Percentiles rank a stretch among this genome's conserved stretches.
Evolutionary conservation across 2,329 filamentous ascomycete genomes (phyloP).

Genomic region (Beauveria rudraprayagi): DNA sequence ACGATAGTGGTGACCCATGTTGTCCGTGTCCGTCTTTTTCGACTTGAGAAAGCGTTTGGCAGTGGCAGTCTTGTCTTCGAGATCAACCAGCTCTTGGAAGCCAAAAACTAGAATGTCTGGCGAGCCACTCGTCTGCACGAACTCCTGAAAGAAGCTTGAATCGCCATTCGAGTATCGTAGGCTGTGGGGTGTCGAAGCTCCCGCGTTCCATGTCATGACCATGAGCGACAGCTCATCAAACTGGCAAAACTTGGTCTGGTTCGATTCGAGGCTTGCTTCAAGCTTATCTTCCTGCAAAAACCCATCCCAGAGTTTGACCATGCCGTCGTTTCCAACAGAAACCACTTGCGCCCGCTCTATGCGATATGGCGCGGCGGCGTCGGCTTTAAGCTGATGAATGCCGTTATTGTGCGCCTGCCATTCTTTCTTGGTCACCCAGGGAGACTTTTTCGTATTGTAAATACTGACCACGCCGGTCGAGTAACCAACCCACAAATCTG

Average conservation of each 20-base stretch:
- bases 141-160: conserved; percentile 68
- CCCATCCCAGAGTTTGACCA: conserved; percentile 82
- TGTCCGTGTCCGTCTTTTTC: conserved; percentile 78
- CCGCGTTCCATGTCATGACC: conserved; percentile 94
- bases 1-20: conserved; percentile 95
- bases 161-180: conserved; percentile 64
- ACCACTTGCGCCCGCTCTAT: conserved; percentile 77
- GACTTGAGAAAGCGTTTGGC: conserved; percentile 92
- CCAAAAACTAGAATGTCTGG: conserved; percentile 92
- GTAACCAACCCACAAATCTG: conserved; percentile 85
- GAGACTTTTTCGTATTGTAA: conserved; percentile 74
- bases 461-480: conserved; percentile 91
- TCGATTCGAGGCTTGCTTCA: conserved; percentile 79
- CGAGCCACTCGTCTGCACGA: conserved; percentile 66
- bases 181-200: conserved; percentile 83
- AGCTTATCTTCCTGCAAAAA: conserved; percentile 90
- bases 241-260: conserved; percentile 73
- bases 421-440: conserved; percentile 88
- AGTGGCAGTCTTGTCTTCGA: conserved; percentile 95
- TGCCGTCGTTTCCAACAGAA: conserved; percentile 80
- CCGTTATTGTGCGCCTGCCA: conserved; percentile 87
- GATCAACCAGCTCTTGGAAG: conserved; percentile 95
- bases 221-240: conserved; percentile 75
- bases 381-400: conserved; percentile 67
- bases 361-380: conserved; percentile 76